phyloP scores from a whole-genome alignment of 352 stramenopile genomes.

The Phytophthora tentaculata region DNA sequence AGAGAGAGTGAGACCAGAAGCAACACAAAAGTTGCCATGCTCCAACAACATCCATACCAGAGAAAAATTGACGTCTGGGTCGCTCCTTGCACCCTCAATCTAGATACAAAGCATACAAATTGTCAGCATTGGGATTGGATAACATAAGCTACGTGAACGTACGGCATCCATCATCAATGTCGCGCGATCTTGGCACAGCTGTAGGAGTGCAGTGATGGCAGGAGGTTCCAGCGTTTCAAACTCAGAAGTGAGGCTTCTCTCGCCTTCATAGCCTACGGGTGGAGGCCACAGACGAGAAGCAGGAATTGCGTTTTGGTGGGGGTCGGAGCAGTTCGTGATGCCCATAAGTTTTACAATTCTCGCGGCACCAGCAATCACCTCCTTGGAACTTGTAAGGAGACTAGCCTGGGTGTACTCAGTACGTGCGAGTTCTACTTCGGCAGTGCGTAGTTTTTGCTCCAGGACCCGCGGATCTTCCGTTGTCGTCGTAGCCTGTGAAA shows the following conservation, averaged over 20 bases:
- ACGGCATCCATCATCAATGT: constrained; percentile 78
- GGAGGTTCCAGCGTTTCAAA: constrained; percentile 74
- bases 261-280: constrained; percentile 51
- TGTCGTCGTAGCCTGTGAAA: constrained; percentile 55
- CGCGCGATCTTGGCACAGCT: constrained; percentile 78
- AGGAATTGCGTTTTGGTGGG: constrained; percentile 67
- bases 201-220: constrained; percentile 66
- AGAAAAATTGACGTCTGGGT: constrained; percentile 72
- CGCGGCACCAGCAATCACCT: constrained; percentile 69
- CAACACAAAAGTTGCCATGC: background rate
- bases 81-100: constrained; percentile 68
- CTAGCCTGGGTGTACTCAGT: constrained; percentile 70
- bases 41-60: constrained; percentile 38
- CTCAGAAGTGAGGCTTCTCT: constrained; percentile 60
- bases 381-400: constrained; percentile 77
- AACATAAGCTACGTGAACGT: constrained; percentile 10
- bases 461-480: constrained; percentile 72
- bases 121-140: constrained; percentile 2
- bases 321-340: constrained; percentile 68
- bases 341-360: constrained; percentile 79
- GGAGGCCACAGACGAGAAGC: constrained; percentile 69
- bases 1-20: background rate
- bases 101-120: constrained; percentile 23
- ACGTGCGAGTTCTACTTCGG: constrained; percentile 71
- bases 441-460: constrained; percentile 74